Evolutionary conservation across 2,329 filamentous ascomycete genomes (phyloP), one percentile per base, ranked within the genome.

Genomic region (Sporothrix protearum): DNA sequence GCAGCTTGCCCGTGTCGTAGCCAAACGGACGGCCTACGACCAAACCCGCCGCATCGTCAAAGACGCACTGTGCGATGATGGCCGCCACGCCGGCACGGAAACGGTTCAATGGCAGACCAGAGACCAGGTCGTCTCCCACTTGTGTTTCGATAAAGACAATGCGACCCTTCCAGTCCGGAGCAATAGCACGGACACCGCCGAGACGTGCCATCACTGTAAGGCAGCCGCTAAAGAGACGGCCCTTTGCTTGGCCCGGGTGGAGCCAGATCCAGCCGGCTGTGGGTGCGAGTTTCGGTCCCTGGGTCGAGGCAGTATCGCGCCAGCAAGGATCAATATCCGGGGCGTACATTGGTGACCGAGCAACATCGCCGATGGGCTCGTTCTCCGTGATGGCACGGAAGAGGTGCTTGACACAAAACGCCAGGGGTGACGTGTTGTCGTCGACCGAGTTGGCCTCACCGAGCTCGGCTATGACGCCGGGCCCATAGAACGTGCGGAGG

Each of bases 121-220:
- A 63, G 8, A 25, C 57, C n/a, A 42, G 0, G n/a, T 42, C 33
- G 57, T 63, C 57, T 1, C 3, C 57, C 3, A 63, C 8, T 8
- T 63, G 57, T 10, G 57, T 63, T n/a, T 63, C 57, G 9, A 63
- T 25, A 7, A 63, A 63, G n/a, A 63, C 57, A n/a, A 63, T 63
- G 33, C 57, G 57, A n/a, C 57, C 57, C 33, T 22, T 39, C 57
- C 57, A 63, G 33, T 63, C 57, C 2, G 33, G 57, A 2, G n/a
- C n/a, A 22, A 63, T 36, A 9, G 57, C 57, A 12, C 4, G 33
- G 3, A 63, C 57, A 3, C 57, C 57, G 33, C 57, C 57, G 10
- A 63, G 57, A 10, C 57, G 57, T 4, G n/a, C 57, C 57, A 63
- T 63, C 14, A 63, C 57, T 6, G 57, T 63, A 3, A 63, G 14